Evolutionary conservation across 805 yeast species (phyloP).

Genomic region (Saccharomycopsis guyanensis): DNA sequence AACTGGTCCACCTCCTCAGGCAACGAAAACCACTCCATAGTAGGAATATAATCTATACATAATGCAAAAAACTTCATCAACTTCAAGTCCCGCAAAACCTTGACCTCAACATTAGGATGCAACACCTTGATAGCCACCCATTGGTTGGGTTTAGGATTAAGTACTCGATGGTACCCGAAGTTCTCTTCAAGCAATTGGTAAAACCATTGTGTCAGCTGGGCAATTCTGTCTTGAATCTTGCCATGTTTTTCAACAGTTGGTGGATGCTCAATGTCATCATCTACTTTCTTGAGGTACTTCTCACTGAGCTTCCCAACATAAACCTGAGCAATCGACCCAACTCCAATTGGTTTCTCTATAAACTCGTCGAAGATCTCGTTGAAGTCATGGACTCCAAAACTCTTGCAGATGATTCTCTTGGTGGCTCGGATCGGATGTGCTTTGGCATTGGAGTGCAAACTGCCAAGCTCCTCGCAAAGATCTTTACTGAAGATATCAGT

Average conservation of each 20-base stretch:
- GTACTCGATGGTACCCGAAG: conserved; percentile 20
- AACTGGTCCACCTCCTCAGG: conserved; percentile 94
- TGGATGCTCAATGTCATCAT: conserved; percentile 23
- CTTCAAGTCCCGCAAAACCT: conserved; percentile 69
- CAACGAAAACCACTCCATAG: conserved; percentile 95
- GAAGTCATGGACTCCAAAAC: conserved; percentile 42
- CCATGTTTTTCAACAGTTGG: conserved; percentile 18
- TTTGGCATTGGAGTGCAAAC: conserved; percentile 75
- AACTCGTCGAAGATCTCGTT: conserved; percentile 80
- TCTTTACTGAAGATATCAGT: conserved; percentile 83
- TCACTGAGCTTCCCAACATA: conserved; percentile 61
- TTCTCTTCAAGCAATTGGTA: conserved; percentile 28
- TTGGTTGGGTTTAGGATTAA: conserved; percentile 33
- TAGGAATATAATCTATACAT: conserved; percentile 65
- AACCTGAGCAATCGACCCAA: conserved; percentile 99
- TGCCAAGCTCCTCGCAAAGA: conserved; percentile 68
- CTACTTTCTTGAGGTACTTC: conserved; percentile 34
- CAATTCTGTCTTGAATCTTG: conserved; percentile 13
- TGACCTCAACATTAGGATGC: conserved; percentile 76
- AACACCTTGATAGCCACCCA: conserved; percentile 86
- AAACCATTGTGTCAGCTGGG: conserved; percentile 23
- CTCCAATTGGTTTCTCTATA: conserved; percentile 71
- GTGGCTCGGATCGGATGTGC: conserved; percentile 64
- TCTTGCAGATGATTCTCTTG: conserved; percentile 43
- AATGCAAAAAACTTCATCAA: conserved; percentile 81